Evolutionary conservation across 129 eudicot genomes (phyloP).

Genomic region (Lonicera japonica): DNA sequence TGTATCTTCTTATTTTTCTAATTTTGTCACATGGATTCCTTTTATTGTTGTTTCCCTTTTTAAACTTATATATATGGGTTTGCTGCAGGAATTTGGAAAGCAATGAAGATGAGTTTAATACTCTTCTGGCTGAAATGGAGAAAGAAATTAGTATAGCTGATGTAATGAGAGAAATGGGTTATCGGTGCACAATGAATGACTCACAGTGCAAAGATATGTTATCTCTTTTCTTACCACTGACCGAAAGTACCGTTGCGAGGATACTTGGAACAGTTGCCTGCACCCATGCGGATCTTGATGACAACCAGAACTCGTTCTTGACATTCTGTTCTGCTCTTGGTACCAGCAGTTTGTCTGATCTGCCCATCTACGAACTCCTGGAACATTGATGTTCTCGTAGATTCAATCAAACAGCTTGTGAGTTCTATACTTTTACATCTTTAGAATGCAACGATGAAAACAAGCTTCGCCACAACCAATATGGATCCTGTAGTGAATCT

Average conservation of each 20-base stretch:
- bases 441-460: too few species aligned
- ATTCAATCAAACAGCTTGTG: slow-evolving; percentile 80
- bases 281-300: slow-evolving; percentile 52
- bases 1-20: too few species aligned
- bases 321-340: slow-evolving; percentile 77
- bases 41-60: too few species aligned
- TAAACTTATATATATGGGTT: not conserved
- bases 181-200: slow-evolving; percentile 57
- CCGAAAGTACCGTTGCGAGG: slow-evolving; percentile 59
- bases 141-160: slow-evolving; percentile 68
- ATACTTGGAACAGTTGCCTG: slow-evolving; percentile 59
- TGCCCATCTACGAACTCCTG: slow-evolving; percentile 45
- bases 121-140: slow-evolving; percentile 85
- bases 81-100: slow-evolving; percentile 51
- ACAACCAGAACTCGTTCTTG: slow-evolving; percentile 43
- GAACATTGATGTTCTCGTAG: slow-evolving; percentile 66
- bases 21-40: too few species aligned
- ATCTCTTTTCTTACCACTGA: slow-evolving; percentile 68
- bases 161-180: slow-evolving; percentile 68
- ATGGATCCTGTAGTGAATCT: too few species aligned
- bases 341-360: slow-evolving; percentile 33
- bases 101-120: slow-evolving; percentile 63
- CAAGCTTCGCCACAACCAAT: too few species aligned
- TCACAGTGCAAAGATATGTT: slow-evolving; percentile 72
- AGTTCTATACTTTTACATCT: slow-evolving; percentile 16